These are phyloP conservation scores for Paramecium biaurelia DNA, from an alignment of 73 alveolate species.

Conservation along the genomic window DNA sequence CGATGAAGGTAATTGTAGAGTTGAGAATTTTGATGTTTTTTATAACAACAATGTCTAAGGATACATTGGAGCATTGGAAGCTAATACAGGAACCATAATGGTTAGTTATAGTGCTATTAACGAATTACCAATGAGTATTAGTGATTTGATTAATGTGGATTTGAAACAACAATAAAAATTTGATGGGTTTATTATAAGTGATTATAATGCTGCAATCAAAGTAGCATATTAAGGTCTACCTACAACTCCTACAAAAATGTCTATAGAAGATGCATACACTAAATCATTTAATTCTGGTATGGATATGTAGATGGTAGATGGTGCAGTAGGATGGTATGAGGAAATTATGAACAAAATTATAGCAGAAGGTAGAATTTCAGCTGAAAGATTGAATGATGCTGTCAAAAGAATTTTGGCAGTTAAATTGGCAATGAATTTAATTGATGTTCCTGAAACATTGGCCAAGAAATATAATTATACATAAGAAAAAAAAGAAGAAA, in stretches of 20 bases:
- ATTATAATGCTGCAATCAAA: slow-evolving; percentile 63
- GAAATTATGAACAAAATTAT: neutral
- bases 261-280: slow-evolving; percentile 49
- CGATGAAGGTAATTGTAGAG: slow-evolving; percentile 64
- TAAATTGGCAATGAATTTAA: slow-evolving; percentile 60
- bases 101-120: slow-evolving; percentile 64
- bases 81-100: slow-evolving; percentile 64
- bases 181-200: slow-evolving; percentile 62
- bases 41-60: slow-evolving; percentile 52
- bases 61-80: slow-evolving; percentile 62
- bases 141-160: slow-evolving; percentile 36
- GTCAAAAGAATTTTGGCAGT: slow-evolving; percentile 69
- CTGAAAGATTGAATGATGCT: slow-evolving; percentile 68
- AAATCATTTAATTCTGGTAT: slow-evolving; percentile 57
- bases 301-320: slow-evolving; percentile 72
- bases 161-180: slow-evolving; percentile 51
- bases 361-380: slow-evolving; percentile 29
- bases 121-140: slow-evolving; percentile 65
- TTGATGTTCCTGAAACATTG: slow-evolving; percentile 32
- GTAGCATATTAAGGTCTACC: slow-evolving; percentile 66
- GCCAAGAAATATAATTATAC: neutral
- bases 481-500: neutral
- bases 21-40: slow-evolving; percentile 36
- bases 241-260: slow-evolving; percentile 56
- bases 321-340: slow-evolving; percentile 21